Base-by-base conservation (phyloP, 2,329 filamentous ascomycete species). In the Thielaviopsis punctulata region DNA sequence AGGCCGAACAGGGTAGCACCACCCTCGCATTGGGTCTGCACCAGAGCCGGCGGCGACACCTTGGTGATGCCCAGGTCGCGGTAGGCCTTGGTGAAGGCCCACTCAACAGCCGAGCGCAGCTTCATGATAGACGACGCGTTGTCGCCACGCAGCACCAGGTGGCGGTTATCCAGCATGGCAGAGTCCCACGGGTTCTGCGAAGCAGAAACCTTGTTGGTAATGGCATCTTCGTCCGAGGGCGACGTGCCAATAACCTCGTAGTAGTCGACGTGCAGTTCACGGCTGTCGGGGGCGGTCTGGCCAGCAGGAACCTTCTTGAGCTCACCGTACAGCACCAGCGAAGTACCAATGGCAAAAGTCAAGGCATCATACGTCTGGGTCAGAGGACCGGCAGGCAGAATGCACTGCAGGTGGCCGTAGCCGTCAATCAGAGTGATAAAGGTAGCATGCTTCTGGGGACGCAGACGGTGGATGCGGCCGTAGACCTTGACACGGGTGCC, bases 1-100 rank as follows among this genome's bases (percentile, higher is more conserved):
- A 94, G 84, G 56, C 79, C 80, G 76, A 95, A 96, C 36, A 96
- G 80, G 3, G 89, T 95, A 60, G 85, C 79, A 53, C 89, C 89
- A 58, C 89, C 89, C 69, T 96, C 89, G 63, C 94, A 86, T 69
- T 95, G 84, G 18, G 90, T 96, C 71, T 93, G 92, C 55, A 95
- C 92, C 66, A 94, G 82, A 27, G 87, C 87, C 1, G 89, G 89
- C 12, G 89, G 89, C 48, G 82, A 84, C 57, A 95, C 88, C 69
- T 95, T 89, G 62, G 82, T 75, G 65, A 90, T 75, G 57, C 80
- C 75, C 60, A 82, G 69, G 64, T 92, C 84, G 62, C 84, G 79
- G 71, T 87, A 95, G 36, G 80, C 76, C 62, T 79, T 73, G 65
- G 82, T 75, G 71, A 95, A 95, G 12, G 88, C 86, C 58, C 76